Evolutionary conservation across 2,329 filamentous ascomycete genomes (phyloP), one percentile per base, ranked within the genome.

Genomic region (Pseudogymnoascus sp.): DNA sequence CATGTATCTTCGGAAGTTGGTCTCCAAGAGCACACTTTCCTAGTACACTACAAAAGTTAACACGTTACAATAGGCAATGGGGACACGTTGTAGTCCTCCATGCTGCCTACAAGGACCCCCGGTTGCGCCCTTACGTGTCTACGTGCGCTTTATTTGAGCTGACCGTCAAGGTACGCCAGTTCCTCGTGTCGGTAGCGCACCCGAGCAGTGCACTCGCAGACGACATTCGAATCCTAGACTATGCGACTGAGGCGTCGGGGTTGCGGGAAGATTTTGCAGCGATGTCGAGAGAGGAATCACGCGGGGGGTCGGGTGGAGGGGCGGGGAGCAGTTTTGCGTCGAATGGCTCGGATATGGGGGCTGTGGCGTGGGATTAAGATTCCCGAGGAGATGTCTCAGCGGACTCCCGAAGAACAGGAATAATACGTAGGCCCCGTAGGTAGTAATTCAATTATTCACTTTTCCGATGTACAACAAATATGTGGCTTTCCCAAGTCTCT

Each of bases 1-100:
- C 59, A 37, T 57, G 26, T 15, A 30, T 19, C 15, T 6, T 37
- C n/a, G 10, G 38, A 21, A 10, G 10, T 33, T 10, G 28, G 23
- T 28, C n/a, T 55, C 23, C 3, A 8, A 37, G 23, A 45, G 9
- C 33, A 23, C 18, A 18, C 59, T 35, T 60, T 60, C 60, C 19
- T 13, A 18, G 21, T 38, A 58, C 35, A 37, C 58, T 61, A 64
- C 66, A 72, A 67, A 68, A n/a, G 41, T 28, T 57, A 57, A 57
- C 9, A 57, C 13, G 15, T 10, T 65, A 21, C 61, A 38, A 30
- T 61, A 48, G 92, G 5, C 94, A 99, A 90, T 99, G 95, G 77
- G 92, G 94, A 61, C 97, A 97, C 71, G 83, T 96, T 68, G 78
- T 97, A 56, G 90, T 95, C n/a, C 82, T 99, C 2, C 84, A 89